phyloP scores from a whole-genome alignment of 129 eudicot species.

The Ambrosia trifida region DNA sequence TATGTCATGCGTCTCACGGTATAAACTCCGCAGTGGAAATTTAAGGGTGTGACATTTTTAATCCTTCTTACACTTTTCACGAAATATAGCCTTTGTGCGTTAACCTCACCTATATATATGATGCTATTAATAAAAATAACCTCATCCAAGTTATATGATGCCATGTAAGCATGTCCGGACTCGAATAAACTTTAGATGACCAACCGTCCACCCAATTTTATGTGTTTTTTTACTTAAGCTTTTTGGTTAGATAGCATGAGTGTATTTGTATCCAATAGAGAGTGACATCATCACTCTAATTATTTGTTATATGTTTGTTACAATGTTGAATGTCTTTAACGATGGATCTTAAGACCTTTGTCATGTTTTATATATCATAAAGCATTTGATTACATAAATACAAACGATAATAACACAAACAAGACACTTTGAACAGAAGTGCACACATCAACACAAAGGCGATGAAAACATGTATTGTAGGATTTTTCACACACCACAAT shows the following conservation, averaged over 20 bases:
- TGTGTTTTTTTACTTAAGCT: too few relatives aligned
- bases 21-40: too few relatives aligned
- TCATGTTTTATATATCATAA: neutral
- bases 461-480: neutral
- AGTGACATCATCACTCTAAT: neutral
- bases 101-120: too few relatives aligned
- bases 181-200: neutral
- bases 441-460: neutral
- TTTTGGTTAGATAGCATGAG: too few relatives aligned
- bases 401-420: neutral
- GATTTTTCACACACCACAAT: slow-evolving; percentile 43
- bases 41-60: too few relatives aligned
- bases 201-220: neutral
- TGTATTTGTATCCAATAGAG: too few relatives aligned
- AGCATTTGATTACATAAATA: neutral
- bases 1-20: too few relatives aligned
- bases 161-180: too few relatives aligned
- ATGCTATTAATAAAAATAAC: too few relatives aligned
- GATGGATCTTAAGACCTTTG: neutral
- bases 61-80: too few relatives aligned
- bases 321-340: neutral
- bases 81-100: too few relatives aligned
- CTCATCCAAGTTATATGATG: too few relatives aligned
- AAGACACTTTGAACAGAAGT: neutral
- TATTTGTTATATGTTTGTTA: neutral